Conservation (phyloP, 805 yeast genomes). For the Cyberlindnera samutprakarnensis region DNA sequence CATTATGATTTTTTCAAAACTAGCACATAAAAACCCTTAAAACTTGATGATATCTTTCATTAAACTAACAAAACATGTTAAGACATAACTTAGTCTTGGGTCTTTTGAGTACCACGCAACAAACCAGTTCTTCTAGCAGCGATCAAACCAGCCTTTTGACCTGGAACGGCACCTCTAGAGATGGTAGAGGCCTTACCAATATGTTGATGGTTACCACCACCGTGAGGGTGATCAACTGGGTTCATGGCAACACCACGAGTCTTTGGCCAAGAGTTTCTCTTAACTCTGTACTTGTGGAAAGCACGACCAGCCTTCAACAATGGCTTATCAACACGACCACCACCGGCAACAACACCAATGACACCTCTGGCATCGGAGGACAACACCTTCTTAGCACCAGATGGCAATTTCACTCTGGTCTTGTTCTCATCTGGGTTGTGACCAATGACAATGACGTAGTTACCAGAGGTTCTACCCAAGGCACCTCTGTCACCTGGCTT, state of each 20-base stretch:
- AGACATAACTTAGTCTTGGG: constrained; percentile 55
- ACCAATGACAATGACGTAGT: constrained; percentile 97
- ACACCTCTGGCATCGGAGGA: constrained; percentile 98
- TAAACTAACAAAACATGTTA: constrained; percentile 22
- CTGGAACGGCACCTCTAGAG: constrained; percentile 98
- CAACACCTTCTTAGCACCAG: constrained; percentile 97
- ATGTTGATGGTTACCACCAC: constrained; percentile 99
- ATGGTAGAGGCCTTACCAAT: constrained; percentile 99
- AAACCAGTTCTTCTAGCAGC: constrained; percentile 99
- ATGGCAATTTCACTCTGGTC: constrained; percentile 98
- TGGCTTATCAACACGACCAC: constrained; percentile 99
- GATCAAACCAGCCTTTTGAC: constrained; percentile 99
- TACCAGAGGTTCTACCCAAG: constrained; percentile 98
- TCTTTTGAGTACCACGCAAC: constrained; percentile 98
- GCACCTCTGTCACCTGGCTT: constrained; percentile 99
- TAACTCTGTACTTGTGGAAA: constrained; percentile 98
- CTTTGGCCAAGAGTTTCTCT: constrained; percentile 99
- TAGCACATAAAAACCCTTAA: constrained; percentile 22
- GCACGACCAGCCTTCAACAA: constrained; percentile 99
- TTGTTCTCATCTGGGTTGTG: constrained; percentile 99
- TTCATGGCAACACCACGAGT: constrained; percentile 99
- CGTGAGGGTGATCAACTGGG: constrained; percentile 99
- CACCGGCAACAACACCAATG: constrained; percentile 99
- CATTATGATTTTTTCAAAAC: constrained; percentile 17
- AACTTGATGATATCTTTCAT: constrained; percentile 3